phyloP scores from a whole-genome alignment of 83 land plant species.

The Isoetes engelmannii region DNA sequence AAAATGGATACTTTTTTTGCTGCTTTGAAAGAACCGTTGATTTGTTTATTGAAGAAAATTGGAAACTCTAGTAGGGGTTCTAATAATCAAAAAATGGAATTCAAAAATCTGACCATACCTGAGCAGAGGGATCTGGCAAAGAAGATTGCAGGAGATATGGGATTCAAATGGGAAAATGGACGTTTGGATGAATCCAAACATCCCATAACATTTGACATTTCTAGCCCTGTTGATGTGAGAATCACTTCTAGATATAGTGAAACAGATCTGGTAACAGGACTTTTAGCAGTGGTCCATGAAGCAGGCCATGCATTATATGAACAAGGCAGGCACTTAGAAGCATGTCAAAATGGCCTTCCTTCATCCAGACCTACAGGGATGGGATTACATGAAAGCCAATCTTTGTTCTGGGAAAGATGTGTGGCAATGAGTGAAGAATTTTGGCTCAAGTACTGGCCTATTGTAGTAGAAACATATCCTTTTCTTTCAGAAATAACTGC shows the following conservation, averaged over 20 bases:
- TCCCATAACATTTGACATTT: constrained; percentile 11
- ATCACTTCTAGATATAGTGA: constrained; percentile 16
- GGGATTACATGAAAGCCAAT: constrained; percentile 18
- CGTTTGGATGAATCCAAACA: constrained; percentile 16
- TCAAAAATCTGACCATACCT: constrained; percentile 10
- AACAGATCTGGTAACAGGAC: constrained; percentile 6
- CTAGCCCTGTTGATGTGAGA: constrained; percentile 12
- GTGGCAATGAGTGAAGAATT: constrained; percentile 15
- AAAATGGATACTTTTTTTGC: not conserved
- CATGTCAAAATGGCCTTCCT: constrained; percentile 9
- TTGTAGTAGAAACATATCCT: constrained; percentile 2
- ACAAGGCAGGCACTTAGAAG: constrained; percentile 14
- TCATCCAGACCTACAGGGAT: constrained; percentile 11
- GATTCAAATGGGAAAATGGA: constrained; percentile 8
- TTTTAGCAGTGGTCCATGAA: constrained; percentile 9
- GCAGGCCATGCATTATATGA: constrained; percentile 17
- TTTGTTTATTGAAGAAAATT: not conserved
- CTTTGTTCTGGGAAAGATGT: constrained; percentile 15
- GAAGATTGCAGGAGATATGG: constrained; percentile 8
- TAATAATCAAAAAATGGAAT: not conserved
- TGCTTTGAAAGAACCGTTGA: not conserved
- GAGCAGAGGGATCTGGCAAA: constrained; percentile 12
- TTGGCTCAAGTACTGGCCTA: constrained; percentile 16
- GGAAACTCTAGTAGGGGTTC: not conserved
- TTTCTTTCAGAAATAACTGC: not conserved